Percentiles rank a stretch among this genome's conserved stretches.
Evolutionary conservation across 129 eudicot genomes (phyloP).

Genomic region (Flaveria robusta): DNA sequence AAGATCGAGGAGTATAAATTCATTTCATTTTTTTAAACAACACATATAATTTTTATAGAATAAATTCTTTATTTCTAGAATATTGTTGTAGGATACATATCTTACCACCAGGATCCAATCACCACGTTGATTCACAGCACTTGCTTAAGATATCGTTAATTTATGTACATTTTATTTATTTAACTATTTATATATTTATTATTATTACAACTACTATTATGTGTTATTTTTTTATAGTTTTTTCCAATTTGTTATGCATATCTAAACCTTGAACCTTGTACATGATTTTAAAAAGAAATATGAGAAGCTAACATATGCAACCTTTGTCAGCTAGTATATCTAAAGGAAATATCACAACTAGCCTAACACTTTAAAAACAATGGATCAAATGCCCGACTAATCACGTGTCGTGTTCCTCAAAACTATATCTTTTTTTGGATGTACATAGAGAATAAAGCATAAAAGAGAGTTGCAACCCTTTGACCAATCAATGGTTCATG

Average conservation of each 20-base stretch:
- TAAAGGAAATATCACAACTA: slow-evolving; percentile 25
- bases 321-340: slow-evolving; percentile 23
- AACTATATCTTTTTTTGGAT: slow-evolving; percentile 6
- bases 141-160: too few species aligned
- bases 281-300: slow-evolving; percentile 5
- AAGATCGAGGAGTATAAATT: neutral
- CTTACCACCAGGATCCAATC: too few species aligned
- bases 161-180: too few species aligned
- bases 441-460: slow-evolving; percentile 30
- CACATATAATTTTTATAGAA: too few species aligned
- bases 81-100: too few species aligned
- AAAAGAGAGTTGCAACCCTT: slow-evolving; percentile 27
- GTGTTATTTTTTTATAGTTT: too few species aligned
- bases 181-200: neutral
- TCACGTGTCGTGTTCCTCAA: slow-evolving; percentile 31
- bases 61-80: too few species aligned
- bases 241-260: neutral
- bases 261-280: neutral
- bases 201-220: neutral
- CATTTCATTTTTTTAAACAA: too few species aligned
- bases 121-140: neutral
- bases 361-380: slow-evolving; percentile 32
- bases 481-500: slow-evolving; percentile 33
- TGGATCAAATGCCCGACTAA: slow-evolving; percentile 27
- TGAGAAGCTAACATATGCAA: neutral